Conservation (phyloP, 371 early-diverging fungal species). For the Mucor circinelloides region DNA sequence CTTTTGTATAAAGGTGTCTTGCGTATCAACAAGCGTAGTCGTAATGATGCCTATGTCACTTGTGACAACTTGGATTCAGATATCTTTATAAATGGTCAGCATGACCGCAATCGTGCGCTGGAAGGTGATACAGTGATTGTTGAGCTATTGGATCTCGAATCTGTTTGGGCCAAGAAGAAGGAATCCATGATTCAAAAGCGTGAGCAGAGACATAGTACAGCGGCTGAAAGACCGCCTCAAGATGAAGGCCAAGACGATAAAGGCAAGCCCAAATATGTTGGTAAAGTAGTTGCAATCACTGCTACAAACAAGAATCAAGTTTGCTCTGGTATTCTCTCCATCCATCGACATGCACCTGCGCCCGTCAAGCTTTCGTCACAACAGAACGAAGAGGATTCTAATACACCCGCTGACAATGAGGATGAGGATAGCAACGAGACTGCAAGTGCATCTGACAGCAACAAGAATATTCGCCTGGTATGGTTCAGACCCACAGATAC, state of each 20-base stretch:
- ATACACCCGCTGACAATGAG: neutral
- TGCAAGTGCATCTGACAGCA: neutral
- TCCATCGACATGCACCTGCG: neutral
- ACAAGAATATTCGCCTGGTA: constrained; percentile 5
- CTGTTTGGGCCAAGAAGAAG: constrained; percentile 35
- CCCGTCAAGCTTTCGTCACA: neutral
- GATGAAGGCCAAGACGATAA: constrained; percentile 29
- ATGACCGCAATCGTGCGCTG: constrained; percentile 75
- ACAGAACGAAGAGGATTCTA: neutral
- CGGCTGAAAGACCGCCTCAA: constrained; percentile 11
- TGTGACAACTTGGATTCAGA: constrained; percentile 44
- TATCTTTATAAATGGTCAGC: constrained; percentile 61
- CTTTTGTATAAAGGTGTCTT: constrained; percentile 49
- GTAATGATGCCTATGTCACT: constrained; percentile 72
- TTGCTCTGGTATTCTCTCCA: constrained; percentile 41
- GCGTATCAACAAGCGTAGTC: constrained; percentile 67
- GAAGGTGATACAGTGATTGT: constrained; percentile 77
- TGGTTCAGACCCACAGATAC: constrained; percentile 66
- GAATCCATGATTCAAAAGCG: constrained; percentile 15
- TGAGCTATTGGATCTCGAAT: constrained; percentile 52
- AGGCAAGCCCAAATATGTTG: constrained; percentile 23
- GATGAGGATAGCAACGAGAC: neutral
- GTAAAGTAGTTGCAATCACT: constrained; percentile 52
- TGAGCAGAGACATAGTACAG: constrained; percentile 9
- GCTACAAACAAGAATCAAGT: constrained; percentile 41